These are phyloP conservation scores for Exobasidium cylindrosporum DNA, from an alignment of 1,284 basidiomycete genomes.

Conservation along the genomic window DNA sequence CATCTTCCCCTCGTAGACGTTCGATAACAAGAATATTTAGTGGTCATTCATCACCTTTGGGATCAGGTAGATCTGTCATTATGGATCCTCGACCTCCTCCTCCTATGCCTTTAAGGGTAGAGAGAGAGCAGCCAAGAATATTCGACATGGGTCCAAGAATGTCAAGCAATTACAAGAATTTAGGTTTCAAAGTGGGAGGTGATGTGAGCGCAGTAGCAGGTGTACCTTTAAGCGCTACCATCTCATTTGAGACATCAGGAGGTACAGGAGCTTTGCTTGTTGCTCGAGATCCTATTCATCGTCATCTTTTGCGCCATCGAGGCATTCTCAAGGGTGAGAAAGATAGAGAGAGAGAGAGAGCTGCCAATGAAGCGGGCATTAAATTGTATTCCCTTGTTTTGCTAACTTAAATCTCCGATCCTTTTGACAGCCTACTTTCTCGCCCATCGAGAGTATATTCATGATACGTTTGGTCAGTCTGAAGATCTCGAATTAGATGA, in stretches of 20 bases:
- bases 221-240: constrained; percentile 27
- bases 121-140: constrained; percentile 27
- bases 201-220: constrained; percentile 19
- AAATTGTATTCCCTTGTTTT: not conserved
- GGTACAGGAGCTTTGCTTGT: constrained; percentile 41
- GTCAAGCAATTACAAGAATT: constrained; percentile 31
- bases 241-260: constrained; percentile 35
- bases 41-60: constrained; percentile 3
- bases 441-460: constrained; percentile 35
- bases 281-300: constrained; percentile 38
- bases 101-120: constrained; percentile 35
- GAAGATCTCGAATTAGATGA: constrained; percentile 39
- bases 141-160: constrained; percentile 43
- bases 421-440: constrained; percentile 24
- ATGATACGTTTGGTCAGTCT: constrained; percentile 32
- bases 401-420: not conserved
- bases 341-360: not conserved
- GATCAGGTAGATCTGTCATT: not conserved
- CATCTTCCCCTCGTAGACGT: not conserved
- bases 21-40: constrained; percentile 1
- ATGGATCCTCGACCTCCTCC: constrained; percentile 23
- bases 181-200: constrained; percentile 27
- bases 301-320: constrained; percentile 31
- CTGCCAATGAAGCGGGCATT: not conserved
- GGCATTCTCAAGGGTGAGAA: constrained; percentile 33